These are phyloP conservation scores for Clavulina sp. DNA, from an alignment of 768 basidiomycete species.

Conservation along the genomic window DNA sequence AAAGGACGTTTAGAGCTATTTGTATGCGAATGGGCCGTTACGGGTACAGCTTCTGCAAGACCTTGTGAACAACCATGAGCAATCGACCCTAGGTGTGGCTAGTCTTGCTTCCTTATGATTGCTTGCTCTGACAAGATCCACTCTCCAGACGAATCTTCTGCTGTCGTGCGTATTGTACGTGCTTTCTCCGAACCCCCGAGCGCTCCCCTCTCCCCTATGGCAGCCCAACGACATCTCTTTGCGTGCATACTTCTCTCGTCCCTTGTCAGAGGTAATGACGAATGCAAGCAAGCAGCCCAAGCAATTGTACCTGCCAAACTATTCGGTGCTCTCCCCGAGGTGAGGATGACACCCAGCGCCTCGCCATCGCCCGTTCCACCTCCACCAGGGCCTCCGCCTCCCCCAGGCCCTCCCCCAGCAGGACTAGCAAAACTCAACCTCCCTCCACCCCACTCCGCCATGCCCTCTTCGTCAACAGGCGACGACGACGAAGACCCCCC, in stretches of 20 bases:
- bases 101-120: background rate
- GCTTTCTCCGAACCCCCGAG: conserved; percentile 46
- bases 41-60: background rate
- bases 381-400: too few species aligned
- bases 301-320: conserved; percentile 18
- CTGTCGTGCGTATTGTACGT: conserved; percentile 40
- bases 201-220: conserved; percentile 37
- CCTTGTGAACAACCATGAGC: background rate
- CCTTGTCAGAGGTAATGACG: conserved; percentile 40
- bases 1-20: background rate
- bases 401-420: too few species aligned
- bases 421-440: too few species aligned
- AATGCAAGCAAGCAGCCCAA: conserved; percentile 24
- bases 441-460: background rate
- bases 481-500: conserved; percentile 27
- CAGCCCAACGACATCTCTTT: conserved; percentile 50
- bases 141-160: conserved; percentile 25
- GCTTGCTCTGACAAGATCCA: too few species aligned
- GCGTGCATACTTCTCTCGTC: conserved; percentile 66
- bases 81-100: background rate
- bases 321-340: too few species aligned
- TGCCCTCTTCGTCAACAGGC: conserved; percentile 23
- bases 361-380: too few species aligned
- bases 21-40: background rate
- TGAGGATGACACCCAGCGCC: too few species aligned